Conservation (phyloP, 2,329 filamentous ascomycete species). For the Fusarium subtropicale region DNA sequence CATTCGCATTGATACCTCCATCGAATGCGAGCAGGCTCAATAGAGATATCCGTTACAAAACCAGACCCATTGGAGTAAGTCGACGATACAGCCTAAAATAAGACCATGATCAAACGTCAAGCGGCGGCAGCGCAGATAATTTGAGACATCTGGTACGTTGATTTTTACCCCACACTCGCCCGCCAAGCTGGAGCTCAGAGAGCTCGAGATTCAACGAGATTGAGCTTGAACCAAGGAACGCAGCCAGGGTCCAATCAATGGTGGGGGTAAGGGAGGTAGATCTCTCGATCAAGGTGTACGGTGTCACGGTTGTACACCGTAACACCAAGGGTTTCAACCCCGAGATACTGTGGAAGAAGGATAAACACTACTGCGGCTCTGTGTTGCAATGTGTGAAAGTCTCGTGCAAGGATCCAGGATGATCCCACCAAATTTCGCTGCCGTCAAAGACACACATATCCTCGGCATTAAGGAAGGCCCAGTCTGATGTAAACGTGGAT, state of each 20-base stretch:
- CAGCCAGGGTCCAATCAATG: slow-evolving; percentile 33
- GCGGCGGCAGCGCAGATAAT: slow-evolving; percentile 30
- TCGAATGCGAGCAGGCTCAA: background rate
- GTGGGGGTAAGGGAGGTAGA: slow-evolving; percentile 31
- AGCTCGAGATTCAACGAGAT: slow-evolving; percentile 35
- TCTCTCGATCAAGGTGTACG: slow-evolving; percentile 28
- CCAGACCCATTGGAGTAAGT: slow-evolving; percentile 1
- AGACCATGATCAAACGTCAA: slow-evolving; percentile 25
- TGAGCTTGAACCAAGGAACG: slow-evolving; percentile 28
- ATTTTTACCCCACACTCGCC: slow-evolving; percentile 44
- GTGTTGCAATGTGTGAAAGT: slow-evolving; percentile 41
- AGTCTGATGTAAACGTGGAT: slow-evolving; percentile 46
- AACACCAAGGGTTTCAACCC: slow-evolving; percentile 28
- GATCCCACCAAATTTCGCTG: slow-evolving; percentile 18
- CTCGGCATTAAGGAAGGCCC: slow-evolving; percentile 47
- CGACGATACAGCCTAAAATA: slow-evolving; percentile 21
- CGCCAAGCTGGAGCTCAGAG: slow-evolving; percentile 28
- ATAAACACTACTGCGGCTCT: slow-evolving; percentile 43
- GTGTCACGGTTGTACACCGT: slow-evolving; percentile 13
- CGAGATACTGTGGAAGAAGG: slow-evolving; percentile 32
- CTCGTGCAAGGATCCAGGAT: slow-evolving; percentile 39
- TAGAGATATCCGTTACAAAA: slow-evolving; percentile 1
- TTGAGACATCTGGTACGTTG: slow-evolving; percentile 19
- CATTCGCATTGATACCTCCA: slow-evolving; percentile 8
- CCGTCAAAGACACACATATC: slow-evolving; percentile 36